phyloP scores from a whole-genome alignment of 2,329 filamentous ascomycete genomes.

The Cercospora canescens region DNA sequence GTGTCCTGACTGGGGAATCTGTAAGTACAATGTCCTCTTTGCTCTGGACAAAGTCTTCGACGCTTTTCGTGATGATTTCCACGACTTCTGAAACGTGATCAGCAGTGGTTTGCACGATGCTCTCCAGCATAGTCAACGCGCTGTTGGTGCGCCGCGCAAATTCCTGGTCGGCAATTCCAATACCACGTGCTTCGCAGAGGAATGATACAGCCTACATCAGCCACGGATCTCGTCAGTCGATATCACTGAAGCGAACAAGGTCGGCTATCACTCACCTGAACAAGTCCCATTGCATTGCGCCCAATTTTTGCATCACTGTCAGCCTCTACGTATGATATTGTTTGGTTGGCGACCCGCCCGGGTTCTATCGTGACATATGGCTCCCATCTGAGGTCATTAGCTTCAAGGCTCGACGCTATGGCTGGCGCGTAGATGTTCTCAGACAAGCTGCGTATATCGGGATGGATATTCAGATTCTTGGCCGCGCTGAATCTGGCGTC shows the following conservation, averaged over 20 bases:
- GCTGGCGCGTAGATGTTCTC: conserved; percentile 37
- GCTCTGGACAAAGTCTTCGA: conserved; percentile 30
- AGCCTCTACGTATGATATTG: conserved; percentile 35
- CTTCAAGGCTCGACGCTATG: conserved; percentile 33
- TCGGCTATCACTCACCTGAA: conserved; percentile 1
- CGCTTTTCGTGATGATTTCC: conserved; percentile 32
- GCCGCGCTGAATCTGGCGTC: conserved; percentile 40
- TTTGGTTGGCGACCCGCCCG: conserved; percentile 22
- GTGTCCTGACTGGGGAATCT: conserved; percentile 31
- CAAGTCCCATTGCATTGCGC: conserved; percentile 40
- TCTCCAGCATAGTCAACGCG: conserved; percentile 37
- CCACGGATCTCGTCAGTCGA: not conserved
- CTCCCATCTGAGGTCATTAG: conserved; percentile 35
- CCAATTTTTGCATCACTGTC: conserved; percentile 40
- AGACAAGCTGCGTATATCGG: conserved; percentile 35
- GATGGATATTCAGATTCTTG: conserved; percentile 41
- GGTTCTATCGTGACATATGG: conserved; percentile 34
- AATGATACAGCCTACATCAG: conserved; percentile 35
- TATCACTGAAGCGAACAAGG: not conserved
- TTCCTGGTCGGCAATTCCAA: conserved; percentile 38
- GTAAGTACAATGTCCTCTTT: conserved; percentile 36
- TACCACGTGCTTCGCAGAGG: conserved; percentile 39
- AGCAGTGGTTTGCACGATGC: conserved; percentile 37
- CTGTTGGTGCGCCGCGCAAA: conserved; percentile 36
- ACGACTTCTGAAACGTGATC: conserved; percentile 33